Evolutionary conservation across 192 early-diverging fungal species (phyloP).

Genomic region (Backusella luteola): DNA sequence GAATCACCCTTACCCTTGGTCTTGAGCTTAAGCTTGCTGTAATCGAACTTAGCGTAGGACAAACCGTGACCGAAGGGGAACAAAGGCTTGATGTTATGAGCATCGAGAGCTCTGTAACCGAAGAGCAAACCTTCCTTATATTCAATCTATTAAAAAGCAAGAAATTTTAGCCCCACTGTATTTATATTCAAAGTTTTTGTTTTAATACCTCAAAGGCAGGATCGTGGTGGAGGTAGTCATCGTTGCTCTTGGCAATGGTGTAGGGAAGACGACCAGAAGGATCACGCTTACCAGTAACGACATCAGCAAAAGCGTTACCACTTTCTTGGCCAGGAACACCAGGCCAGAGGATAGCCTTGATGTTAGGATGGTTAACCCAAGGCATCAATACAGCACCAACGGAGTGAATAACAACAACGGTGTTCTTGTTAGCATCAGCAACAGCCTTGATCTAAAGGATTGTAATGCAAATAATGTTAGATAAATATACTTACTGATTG

Average conservation of each 20-base stretch:
- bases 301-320: constrained; percentile 65
- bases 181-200: background rate
- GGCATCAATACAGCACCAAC: constrained; percentile 60
- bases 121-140: constrained; percentile 55
- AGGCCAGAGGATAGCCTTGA: constrained; percentile 55
- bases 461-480: background rate
- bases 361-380: constrained; percentile 60
- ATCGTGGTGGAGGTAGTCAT: constrained; percentile 38
- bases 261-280: constrained; percentile 63
- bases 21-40: constrained; percentile 32
- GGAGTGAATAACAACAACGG: constrained; percentile 56
- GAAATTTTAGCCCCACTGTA: background rate
- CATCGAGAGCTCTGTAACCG: constrained; percentile 56
- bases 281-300: constrained; percentile 63
- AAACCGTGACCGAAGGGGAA: constrained; percentile 66
- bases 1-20: background rate
- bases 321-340: constrained; percentile 64
- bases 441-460: constrained; percentile 38
- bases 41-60: constrained; percentile 64
- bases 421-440: constrained; percentile 51
- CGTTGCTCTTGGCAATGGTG: constrained; percentile 43
- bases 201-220: background rate
- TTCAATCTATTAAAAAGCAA: constrained; percentile 36
- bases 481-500: background rate
- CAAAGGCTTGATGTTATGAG: constrained; percentile 43